Percentiles rank a stretch among this genome's conserved stretches.
Evolutionary conservation across 2,329 filamentous ascomycete species (phyloP).

Genomic region (Ceratocystis diversiconidia): DNA sequence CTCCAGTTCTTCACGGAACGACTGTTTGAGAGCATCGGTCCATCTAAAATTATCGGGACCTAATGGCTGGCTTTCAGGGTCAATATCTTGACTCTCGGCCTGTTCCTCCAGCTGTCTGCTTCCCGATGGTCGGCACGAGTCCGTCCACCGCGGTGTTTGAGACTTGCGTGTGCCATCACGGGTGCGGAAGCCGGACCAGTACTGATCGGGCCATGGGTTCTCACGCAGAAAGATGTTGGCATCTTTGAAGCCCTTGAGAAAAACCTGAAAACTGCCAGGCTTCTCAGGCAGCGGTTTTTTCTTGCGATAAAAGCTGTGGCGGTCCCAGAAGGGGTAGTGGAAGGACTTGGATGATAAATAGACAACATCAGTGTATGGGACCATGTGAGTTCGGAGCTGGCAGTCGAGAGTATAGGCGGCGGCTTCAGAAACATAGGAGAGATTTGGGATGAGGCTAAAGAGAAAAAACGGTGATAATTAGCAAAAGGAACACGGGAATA

Average conservation of each 20-base stretch:
- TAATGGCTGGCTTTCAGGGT: constrained; percentile 29
- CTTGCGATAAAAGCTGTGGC: constrained; percentile 73
- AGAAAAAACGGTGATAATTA: constrained; percentile 18
- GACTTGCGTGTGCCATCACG: constrained; percentile 48
- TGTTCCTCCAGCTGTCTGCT: constrained; percentile 28
- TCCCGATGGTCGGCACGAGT: constrained; percentile 57
- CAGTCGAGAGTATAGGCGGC: constrained; percentile 90
- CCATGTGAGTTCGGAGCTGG: constrained; percentile 77
- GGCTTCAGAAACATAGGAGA: constrained; percentile 95
- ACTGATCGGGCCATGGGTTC: constrained; percentile 92
- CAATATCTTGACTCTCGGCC: constrained; percentile 32
- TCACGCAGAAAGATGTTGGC: constrained; percentile 91
- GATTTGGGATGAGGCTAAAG: constrained; percentile 71
- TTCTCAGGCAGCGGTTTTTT: constrained; percentile 79
- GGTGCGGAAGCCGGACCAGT: constrained; percentile 53
- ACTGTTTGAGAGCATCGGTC: constrained; percentile 78
- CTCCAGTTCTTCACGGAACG: constrained; percentile 87
- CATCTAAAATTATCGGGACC: constrained; percentile 55
- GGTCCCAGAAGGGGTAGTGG: constrained; percentile 95
- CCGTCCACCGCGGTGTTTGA: constrained; percentile 57
- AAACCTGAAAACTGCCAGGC: constrained; percentile 91
- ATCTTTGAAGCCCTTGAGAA: constrained; percentile 92
- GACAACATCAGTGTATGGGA: constrained; percentile 93
- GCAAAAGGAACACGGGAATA: background rate
- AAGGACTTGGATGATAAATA: constrained; percentile 92